These are phyloP conservation scores for Serendipita sp. DNA, from an alignment of 768 basidiomycete species.

Conservation along the genomic window DNA sequence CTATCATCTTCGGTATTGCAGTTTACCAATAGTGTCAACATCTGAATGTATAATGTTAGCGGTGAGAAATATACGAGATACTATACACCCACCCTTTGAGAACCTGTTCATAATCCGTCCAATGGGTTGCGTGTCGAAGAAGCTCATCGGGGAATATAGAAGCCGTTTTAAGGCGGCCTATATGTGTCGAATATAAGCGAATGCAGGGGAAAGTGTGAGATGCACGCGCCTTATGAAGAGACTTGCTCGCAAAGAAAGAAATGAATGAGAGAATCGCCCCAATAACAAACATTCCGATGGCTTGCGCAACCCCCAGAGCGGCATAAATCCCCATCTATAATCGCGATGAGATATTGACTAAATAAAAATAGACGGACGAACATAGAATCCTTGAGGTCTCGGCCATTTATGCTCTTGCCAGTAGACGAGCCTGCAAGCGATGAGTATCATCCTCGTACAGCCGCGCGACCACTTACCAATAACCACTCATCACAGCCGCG, in stretches of 20 bases:
- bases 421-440: slow-evolving; percentile 51
- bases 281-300: slow-evolving; percentile 51
- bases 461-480: slow-evolving; percentile 35
- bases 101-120: slow-evolving; percentile 87
- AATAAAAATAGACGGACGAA: slow-evolving; percentile 21
- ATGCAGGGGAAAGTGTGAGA: not conserved
- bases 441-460: not conserved
- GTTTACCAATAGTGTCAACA: slow-evolving; percentile 52
- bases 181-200: not conserved
- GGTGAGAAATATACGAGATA: not conserved
- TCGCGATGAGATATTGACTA: not conserved
- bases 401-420: slow-evolving; percentile 64
- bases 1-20: not conserved
- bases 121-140: slow-evolving; percentile 34
- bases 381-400: slow-evolving; percentile 52
- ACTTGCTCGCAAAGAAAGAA: slow-evolving; percentile 63
- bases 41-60: slow-evolving; percentile 24
- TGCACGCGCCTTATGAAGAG: slow-evolving; percentile 30
- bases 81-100: slow-evolving; percentile 44
- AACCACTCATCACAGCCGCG: slow-evolving; percentile 52
- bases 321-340: slow-evolving; percentile 75
- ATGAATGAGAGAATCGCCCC: slow-evolving; percentile 48
- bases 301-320: slow-evolving; percentile 52
- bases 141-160: not conserved
- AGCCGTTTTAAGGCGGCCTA: not conserved